Base-by-base conservation (phyloP, 2,329 filamentous ascomycete genomes). In the Didymella glomerata region DNA sequence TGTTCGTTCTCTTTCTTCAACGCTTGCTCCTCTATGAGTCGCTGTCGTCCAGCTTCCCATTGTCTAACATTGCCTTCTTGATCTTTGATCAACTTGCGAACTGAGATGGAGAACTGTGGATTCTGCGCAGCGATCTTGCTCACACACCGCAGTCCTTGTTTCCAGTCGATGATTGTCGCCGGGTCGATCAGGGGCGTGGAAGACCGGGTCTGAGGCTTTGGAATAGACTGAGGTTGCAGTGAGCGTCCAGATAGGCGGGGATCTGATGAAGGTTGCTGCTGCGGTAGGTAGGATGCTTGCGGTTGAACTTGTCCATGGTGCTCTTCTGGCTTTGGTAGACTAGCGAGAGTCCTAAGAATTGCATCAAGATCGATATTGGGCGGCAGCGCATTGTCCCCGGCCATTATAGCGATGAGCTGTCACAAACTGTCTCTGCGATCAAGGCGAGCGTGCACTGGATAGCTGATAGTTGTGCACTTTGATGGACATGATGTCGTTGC, bases 51-150 rank as follows among this genome's bases (percentile, higher is more conserved):
- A 25, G 79, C 73, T 77, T 83, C 86, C 81, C 88, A 90, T 64
- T 85, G 82, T 63, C 81, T 81, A 64, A 90, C 86, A 66, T 90
- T 84, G 40, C 82, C 80, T 66, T 87, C 83, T 71, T 90, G 88
- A 41, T 86, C 82, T 54, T 81, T 81, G 60, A 90, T 89, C 74
- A 90, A 80, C 76, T 77, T 79, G 56, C 74, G 76, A 47, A 82
- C 74, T 2, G 71, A 68, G 6, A 64, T 59, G 14, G 71, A 75
- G 63, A 83, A 82, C 7, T 76, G 66, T 0, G 75, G 74, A 58
- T 82, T 82, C 47, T 80, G 78, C 4, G 75, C 68, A 9, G 79
- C 77, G 16, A 82, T 76, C 65, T 82, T 83, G 66, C 70, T 82
- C 13, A 82, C 76, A 53, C 79, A 81, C 18, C 81, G 77, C 7